A percentile compares a stretch with the other conserved stretches of the same genome.
phyloP scores from a whole-genome alignment of 495 filamentous ascomycete species.

The Choiromyces venosus region DNA sequence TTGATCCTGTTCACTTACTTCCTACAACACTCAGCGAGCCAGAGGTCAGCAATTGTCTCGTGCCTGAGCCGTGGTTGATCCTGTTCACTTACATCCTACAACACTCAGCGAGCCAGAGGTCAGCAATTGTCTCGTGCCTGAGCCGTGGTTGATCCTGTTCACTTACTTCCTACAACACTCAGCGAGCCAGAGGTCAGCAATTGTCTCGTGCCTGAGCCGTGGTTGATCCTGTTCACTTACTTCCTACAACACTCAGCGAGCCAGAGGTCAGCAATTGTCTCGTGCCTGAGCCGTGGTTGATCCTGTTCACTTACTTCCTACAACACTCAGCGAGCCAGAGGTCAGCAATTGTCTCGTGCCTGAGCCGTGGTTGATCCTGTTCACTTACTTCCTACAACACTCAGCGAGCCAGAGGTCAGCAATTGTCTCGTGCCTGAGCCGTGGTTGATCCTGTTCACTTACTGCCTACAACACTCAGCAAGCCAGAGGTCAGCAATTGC shows the following conservation, averaged over 20 bases:
- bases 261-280: background rate
- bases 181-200: background rate
- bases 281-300: background rate
- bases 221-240: background rate
- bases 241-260: background rate
- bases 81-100: background rate
- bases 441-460: background rate
- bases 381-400: background rate
- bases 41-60: background rate
- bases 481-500: no score
- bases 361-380: background rate
- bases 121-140: background rate
- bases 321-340: background rate
- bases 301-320: background rate
- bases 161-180: background rate
- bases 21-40: background rate
- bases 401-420: background rate
- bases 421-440: background rate
- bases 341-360: background rate
- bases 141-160: background rate
- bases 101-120: background rate
- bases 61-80: background rate
- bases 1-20: background rate
- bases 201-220: background rate
- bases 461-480: no score